Base-by-base conservation (phyloP, 169 alveolate genomes). In the Plasmodium fragile region DNA sequence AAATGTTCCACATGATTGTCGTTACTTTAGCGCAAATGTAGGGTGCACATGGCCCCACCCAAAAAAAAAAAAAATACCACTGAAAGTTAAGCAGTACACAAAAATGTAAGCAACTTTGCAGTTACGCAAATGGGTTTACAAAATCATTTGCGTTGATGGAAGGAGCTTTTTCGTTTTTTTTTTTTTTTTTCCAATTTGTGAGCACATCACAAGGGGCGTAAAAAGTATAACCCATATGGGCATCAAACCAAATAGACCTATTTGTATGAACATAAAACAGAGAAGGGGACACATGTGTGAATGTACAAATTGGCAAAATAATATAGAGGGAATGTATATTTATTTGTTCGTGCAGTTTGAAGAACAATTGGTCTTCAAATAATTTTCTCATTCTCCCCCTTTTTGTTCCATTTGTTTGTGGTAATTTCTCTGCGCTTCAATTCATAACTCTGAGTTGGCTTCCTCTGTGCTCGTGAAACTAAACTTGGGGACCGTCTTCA, bases 401-500 rank as follows among this genome's bases (percentile, higher is more conserved):
- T 28, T 8, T 53, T 52, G 8, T 53, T 81, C 18, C 25, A n/a
- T 25, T 65, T 22, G 22, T 5, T n/a, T 10, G n/a, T 10, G 36
- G 10, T 5, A 65, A 18, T n/a, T 65, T 7, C 75, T 3, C 75
- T 28, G 16, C 75, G 30, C 13, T 22, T 18, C 75, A 65, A 8
- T 8, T 65, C 36, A 84, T 39, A 84, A 73, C 78, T 84, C 92
- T 6, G 84, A 36, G 59, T 84, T 84, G 25, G 18, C 22, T n/a
- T 84, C 92, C 36, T 52, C 59, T 59, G 41, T 13, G 25, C 10
- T 32, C 43, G 69, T 52, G n/a, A 73, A 52, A 25, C 43, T 25
- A 72, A 84, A 72, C 55, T 84, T 84, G 52, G 92, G 83, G 28
- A 41, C 84, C 32, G 55, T 79, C 22, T 90, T 90, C 18, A 90